Base-by-base conservation (phyloP, 768 basidiomycete species). In the Collybia sordida region DNA sequence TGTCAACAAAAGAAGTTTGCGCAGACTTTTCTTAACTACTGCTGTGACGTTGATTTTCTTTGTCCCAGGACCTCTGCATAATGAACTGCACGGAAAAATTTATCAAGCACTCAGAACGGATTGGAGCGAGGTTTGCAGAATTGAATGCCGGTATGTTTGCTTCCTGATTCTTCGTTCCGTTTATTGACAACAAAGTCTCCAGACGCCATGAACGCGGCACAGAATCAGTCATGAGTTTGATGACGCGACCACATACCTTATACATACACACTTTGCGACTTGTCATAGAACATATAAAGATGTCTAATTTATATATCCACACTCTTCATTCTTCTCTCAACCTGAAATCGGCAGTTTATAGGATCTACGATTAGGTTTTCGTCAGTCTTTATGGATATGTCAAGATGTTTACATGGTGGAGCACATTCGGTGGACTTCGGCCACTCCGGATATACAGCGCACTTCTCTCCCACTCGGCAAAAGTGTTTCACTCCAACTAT, bases 31-130 rank as follows among this genome's bases (percentile, higher is more conserved):
- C 11, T 44, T 36, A 14, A 41, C 41, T 18, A 25, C 38, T 3
- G 47, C 46, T 28, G 19, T 19, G 39, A 23, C 45, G 42, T 48
- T 21, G 17, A 44, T 50, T 48, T 18, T 62, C 9, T 31, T 31
- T 14, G 31, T 31, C 9, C 31, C 31, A 98, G 94, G 89, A 90
- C 61, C 80, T 83, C 57, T 99, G 96, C 65, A 83, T 96, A 41
- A 77, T 83, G 69, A 93, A 95, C 73, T 99, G 96, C 73, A 81
- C 93, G 18, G 96, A 98, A 77, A 99, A 98, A 71, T 98, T 97
- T 75, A 72, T 98, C 63, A 97, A 97, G 66, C 93, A 97, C 65
- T 93, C 93, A 9, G 94, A 98, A 65, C 79, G 94, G 44, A 88
- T 96, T 14, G 93, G 93, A 4, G 86, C 92, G 23, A 81, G 94